Evolutionary conservation across 1,284 basidiomycete genomes (phyloP), one percentile per base, ranked within the genome.

Genomic region (Xerocomus minutiporus): DNA sequence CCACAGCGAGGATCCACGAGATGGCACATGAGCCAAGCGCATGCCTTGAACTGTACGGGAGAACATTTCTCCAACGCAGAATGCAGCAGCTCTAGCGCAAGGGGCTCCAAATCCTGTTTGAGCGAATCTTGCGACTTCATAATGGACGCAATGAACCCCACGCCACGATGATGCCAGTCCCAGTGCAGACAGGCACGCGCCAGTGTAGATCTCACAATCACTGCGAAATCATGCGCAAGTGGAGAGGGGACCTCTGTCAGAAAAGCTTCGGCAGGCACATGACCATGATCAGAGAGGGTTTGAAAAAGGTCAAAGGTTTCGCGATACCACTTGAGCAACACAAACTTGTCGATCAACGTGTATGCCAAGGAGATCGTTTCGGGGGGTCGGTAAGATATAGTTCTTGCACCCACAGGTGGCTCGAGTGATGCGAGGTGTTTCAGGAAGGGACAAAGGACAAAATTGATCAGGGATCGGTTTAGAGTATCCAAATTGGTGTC

Each of bases 181-280:
- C 78, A 81, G 57, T 76, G 69, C 28, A 80, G 57, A 53, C 77
- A 76, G 7, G 82, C 71, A 38, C 74, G 74, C 13, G 77, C 68
- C 23, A 82, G 58, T 1, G 77, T 71, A 12, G 75, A 71, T 15
- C 71, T 67, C 13, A 82, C 66, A 48, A 82, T 74, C 31, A 73
- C 67, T 15, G 65, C 59, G 42, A 79, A 73, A 57, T 79, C 68
- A 13, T 65, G 66, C 26, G 65, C 60, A 12, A 62, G 69, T 26
- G 65, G 61, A 53, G 71, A 62, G 1, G 70, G 62, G 36, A 65
- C 56, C 13, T 70, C 64, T 20, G 61, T 53, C 26, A 59, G 59
- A 36, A 82, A 61, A 1, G 76, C 73, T 56, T 75, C 71, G 3
- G 69, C 48, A 23, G 78, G 64, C 46, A 78, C 57, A 39, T 63